Conservation (phyloP, 164 flowering plant genomes). For the Cinnamomum micranthum region DNA sequence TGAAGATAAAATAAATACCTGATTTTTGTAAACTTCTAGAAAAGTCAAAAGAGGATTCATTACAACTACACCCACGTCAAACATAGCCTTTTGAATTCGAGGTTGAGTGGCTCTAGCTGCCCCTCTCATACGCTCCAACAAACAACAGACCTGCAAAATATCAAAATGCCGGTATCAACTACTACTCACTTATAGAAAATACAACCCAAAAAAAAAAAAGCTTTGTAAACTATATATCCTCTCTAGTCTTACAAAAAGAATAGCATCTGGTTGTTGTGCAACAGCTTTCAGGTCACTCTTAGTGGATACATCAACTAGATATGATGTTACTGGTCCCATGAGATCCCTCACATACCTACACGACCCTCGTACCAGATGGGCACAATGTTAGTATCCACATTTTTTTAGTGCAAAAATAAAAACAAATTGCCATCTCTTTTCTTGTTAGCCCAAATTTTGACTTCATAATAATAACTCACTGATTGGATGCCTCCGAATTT, state of each 20-base stretch:
- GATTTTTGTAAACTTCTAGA: constrained; percentile 77
- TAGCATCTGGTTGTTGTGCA: constrained; percentile 75
- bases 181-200: not conserved
- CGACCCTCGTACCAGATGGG: constrained; percentile 3
- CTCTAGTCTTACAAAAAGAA: constrained; percentile 47
- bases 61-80: constrained; percentile 73
- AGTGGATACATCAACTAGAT: constrained; percentile 56
- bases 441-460: too few species aligned
- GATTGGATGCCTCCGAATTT: constrained; percentile 64
- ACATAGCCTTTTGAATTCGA: constrained; percentile 77
- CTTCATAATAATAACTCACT: constrained; percentile 40
- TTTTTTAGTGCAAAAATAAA: not conserved
- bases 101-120: constrained; percentile 87
- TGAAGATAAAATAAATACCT: constrained; percentile 43
- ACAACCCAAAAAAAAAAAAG: not conserved
- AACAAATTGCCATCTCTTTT: not conserved
- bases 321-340: constrained; percentile 53
- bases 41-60: constrained; percentile 59
- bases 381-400: not conserved
- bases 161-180: constrained; percentile 4
- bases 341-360: constrained; percentile 75
- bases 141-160: constrained; percentile 62
- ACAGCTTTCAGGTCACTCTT: constrained; percentile 56
- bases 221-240: not conserved
- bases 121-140: constrained; percentile 91